Percentiles rank a stretch among this genome's conserved stretches.
These are phyloP conservation scores for Eleusine coracana DNA, from an alignment of 176 grass and related monocot genomes.

Conservation along the genomic window DNA sequence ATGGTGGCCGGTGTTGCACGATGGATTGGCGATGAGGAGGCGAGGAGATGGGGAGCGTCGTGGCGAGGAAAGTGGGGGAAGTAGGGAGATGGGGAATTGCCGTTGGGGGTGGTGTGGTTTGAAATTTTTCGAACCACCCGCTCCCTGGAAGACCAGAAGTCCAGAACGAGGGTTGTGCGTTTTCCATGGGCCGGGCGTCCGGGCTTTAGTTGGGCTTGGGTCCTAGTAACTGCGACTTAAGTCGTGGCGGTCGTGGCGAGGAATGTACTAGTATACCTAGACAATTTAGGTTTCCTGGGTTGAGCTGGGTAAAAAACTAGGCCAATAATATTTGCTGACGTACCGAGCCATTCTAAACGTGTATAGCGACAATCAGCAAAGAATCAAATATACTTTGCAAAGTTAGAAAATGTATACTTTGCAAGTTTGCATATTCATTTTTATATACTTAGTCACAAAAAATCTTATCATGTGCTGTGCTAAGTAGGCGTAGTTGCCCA, in stretches of 20 bases:
- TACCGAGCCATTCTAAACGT: neutral
- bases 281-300: neutral
- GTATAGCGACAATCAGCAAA: no score
- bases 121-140: slow-evolving; percentile 51
- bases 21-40: neutral
- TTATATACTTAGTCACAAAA: no score
- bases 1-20: slow-evolving; percentile 11
- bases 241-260: no score
- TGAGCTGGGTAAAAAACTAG: neutral
- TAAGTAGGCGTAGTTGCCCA: no score
- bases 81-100: neutral
- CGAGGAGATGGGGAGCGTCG: neutral
- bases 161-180: neutral
- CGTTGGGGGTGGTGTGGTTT: slow-evolving; percentile 34
- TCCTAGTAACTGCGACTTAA: neutral
- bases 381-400: no score
- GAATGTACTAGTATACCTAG: no score
- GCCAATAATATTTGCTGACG: neutral
- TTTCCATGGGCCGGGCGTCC: neutral
- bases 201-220: neutral
- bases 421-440: no score
- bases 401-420: no score
- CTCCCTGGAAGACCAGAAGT: neutral
- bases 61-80: neutral
- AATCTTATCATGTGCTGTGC: no score